Conservation (phyloP, 106 monocot genomes). For the Acorus gramineus region DNA sequence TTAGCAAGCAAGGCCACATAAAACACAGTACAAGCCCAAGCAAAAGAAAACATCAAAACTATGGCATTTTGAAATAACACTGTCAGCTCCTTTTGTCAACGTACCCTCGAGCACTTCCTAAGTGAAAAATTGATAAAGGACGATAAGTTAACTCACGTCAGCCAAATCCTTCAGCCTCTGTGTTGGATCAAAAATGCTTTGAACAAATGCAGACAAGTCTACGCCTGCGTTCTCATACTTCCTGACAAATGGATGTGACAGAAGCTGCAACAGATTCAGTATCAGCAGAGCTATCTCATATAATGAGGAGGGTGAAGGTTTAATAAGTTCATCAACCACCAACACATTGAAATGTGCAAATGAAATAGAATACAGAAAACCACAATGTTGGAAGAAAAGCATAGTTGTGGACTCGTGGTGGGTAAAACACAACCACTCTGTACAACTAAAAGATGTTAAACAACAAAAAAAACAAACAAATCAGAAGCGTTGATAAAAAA, state of each 20-base stretch:
- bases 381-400: too few relatives aligned
- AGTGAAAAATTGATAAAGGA: background rate
- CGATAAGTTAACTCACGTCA: constrained; percentile 51
- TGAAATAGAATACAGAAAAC: too few relatives aligned
- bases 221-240: constrained; percentile 55
- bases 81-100: too few relatives aligned
- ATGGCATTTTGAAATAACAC: background rate
- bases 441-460: too few relatives aligned
- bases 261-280: constrained; percentile 50
- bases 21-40: background rate
- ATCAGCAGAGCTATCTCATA: constrained; percentile 9
- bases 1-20: background rate
- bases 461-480: too few relatives aligned
- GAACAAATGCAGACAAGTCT: constrained; percentile 61
- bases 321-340: too few relatives aligned
- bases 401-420: too few relatives aligned
- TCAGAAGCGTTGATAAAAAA: too few relatives aligned
- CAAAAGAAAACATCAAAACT: background rate
- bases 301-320: too few relatives aligned
- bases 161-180: constrained; percentile 79
- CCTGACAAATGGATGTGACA: constrained; percentile 83
- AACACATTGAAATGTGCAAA: too few relatives aligned
- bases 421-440: too few relatives aligned
- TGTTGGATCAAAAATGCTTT: constrained; percentile 67
- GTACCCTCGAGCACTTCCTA: background rate